Conservation (phyloP, 148 eudicot species). For the Vaccinium myrtillus region DNA sequence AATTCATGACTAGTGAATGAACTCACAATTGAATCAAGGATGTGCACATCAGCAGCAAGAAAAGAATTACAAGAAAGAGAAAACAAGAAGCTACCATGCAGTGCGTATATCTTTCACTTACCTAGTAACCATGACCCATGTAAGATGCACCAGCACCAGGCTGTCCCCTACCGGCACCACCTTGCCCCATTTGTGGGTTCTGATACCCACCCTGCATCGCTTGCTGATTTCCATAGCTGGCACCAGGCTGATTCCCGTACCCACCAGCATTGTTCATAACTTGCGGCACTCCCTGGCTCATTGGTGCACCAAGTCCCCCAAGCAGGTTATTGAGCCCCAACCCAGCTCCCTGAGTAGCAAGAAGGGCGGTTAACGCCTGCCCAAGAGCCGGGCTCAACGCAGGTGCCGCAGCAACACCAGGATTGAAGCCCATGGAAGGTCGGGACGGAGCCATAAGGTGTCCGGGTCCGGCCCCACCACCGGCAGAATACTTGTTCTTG, state of each 20-base stretch:
- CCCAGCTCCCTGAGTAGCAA: slow-evolving; percentile 77
- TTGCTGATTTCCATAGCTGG: slow-evolving; percentile 54
- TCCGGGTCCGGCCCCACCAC: slow-evolving; percentile 44
- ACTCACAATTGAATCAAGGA: neutral
- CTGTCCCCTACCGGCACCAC: slow-evolving; percentile 63
- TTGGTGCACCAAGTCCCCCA: slow-evolving; percentile 61
- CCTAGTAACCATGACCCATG: slow-evolving; percentile 69
- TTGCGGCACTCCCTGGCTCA: slow-evolving; percentile 40
- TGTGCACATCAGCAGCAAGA: neutral
- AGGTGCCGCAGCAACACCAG: slow-evolving; percentile 39
- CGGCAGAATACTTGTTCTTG: slow-evolving; percentile 41
- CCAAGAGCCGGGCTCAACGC: slow-evolving; percentile 69
- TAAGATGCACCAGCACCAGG: slow-evolving; percentile 69
- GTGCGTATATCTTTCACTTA: slow-evolving; percentile 26
- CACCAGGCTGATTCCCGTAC: slow-evolving; percentile 53
- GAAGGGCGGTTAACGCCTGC: slow-evolving; percentile 76
- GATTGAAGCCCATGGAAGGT: slow-evolving; percentile 42
- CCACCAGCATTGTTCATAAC: slow-evolving; percentile 42
- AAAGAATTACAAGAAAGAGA: neutral
- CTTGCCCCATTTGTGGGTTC: slow-evolving; percentile 73
- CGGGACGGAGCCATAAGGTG: slow-evolving; percentile 61
- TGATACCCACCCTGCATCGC: slow-evolving; percentile 53
- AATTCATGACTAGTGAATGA: neutral
- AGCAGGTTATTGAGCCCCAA: slow-evolving; percentile 65
- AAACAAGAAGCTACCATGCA: neutral